These are phyloP conservation scores for Trichoderma cornu-damae DNA, from an alignment of 2,329 filamentous ascomycete species.

Conservation along the genomic window DNA sequence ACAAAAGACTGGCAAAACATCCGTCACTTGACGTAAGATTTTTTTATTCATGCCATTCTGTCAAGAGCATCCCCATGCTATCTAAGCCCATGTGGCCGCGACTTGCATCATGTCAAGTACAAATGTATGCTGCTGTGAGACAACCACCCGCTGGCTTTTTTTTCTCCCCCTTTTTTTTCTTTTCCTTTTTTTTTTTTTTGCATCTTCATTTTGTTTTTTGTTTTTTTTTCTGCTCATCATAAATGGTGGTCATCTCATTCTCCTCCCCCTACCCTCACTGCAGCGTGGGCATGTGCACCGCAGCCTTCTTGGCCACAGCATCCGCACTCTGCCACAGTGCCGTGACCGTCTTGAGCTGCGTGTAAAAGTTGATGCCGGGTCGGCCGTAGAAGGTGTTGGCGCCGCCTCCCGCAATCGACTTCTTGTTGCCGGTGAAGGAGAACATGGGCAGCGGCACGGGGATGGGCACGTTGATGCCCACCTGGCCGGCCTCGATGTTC, in stretches of 20 bases:
- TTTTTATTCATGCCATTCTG: background rate
- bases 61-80: background rate
- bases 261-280: background rate
- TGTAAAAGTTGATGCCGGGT: conserved; percentile 90
- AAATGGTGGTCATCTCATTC: background rate
- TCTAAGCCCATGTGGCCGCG: background rate
- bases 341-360: conserved; percentile 96
- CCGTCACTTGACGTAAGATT: background rate
- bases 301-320: conserved; percentile 77
- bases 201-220: too few species aligned
- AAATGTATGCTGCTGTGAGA: background rate
- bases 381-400: conserved; percentile 93
- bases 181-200: background rate
- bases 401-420: conserved; percentile 84
- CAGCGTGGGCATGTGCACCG: conserved; percentile 73
- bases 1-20: background rate
- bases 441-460: conserved; percentile 67
- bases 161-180: background rate
- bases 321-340: conserved; percentile 83
- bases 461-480: conserved; percentile 81
- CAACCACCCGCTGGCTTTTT: background rate
- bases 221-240: background rate
- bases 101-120: conserved; percentile 1
- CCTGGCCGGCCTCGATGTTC: conserved; percentile 78
- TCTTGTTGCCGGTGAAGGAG: conserved; percentile 76